Conservation (phyloP, 2,329 filamentous ascomycete genomes). For the Simplicillium aogashimaense region DNA sequence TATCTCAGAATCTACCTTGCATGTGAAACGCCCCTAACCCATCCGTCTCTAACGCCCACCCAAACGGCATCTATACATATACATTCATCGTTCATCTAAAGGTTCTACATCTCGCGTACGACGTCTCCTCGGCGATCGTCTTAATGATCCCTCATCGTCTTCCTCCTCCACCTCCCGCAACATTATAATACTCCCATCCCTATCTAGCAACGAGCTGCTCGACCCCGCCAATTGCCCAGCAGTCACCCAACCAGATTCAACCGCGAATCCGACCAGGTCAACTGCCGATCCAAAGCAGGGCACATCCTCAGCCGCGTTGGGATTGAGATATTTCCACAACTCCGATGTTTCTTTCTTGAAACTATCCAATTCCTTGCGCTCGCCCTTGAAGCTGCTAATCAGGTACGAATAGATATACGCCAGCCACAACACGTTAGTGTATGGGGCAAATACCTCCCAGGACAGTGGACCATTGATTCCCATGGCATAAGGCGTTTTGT, state of each 20-base stretch:
- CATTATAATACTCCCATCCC: slow-evolving; percentile 31
- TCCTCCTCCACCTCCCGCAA: slow-evolving; percentile 16
- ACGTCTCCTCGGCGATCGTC: slow-evolving; percentile 14
- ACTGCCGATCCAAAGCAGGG: slow-evolving; percentile 45
- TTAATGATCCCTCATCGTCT: slow-evolving; percentile 11
- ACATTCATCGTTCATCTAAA: too few relatives aligned
- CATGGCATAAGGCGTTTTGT: slow-evolving; percentile 35
- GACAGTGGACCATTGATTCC: slow-evolving; percentile 37
- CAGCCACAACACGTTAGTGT: slow-evolving; percentile 57
- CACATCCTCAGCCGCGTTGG: slow-evolving; percentile 33
- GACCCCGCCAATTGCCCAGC: slow-evolving; percentile 38
- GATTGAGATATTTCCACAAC: slow-evolving; percentile 43
- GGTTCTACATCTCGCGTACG: not conserved
- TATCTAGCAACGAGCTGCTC: slow-evolving; percentile 22
- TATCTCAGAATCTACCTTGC: too few relatives aligned
- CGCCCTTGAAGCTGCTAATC: slow-evolving; percentile 33
- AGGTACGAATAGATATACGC: slow-evolving; percentile 51
- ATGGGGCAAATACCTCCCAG: slow-evolving; percentile 47
- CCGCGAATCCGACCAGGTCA: slow-evolving; percentile 45
- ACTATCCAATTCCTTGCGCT: slow-evolving; percentile 29
- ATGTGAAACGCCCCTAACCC: slow-evolving; percentile 1
- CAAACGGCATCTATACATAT: not conserved
- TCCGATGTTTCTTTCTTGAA: slow-evolving; percentile 41
- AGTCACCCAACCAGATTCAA: slow-evolving; percentile 48
- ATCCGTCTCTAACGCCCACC: slow-evolving; percentile 2